phyloP scores from a whole-genome alignment of 129 eudicot species.

The Arctium minus region DNA sequence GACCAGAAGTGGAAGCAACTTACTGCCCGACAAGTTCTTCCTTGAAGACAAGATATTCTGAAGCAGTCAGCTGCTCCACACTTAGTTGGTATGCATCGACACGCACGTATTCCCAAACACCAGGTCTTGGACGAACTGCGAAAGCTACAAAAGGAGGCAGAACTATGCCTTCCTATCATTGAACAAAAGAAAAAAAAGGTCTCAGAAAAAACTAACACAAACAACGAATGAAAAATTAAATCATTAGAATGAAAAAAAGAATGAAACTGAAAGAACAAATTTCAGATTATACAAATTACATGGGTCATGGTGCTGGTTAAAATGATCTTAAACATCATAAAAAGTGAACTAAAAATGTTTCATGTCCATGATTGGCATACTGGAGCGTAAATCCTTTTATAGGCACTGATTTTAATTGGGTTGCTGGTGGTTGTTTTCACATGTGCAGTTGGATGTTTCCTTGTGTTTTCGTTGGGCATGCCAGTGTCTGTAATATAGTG shows the following conservation, averaged over 20 bases:
- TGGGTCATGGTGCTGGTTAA: background rate
- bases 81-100: conserved; percentile 78
- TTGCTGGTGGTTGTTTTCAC: background rate
- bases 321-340: background rate
- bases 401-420: background rate
- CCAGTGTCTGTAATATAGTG: background rate
- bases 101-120: conserved; percentile 97
- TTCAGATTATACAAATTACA: background rate
- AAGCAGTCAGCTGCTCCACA: conserved; percentile 70
- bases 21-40: conserved; percentile 90
- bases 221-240: background rate
- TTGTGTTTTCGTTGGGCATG: background rate
- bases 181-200: conserved; percentile 4
- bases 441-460: background rate
- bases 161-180: conserved; percentile 81
- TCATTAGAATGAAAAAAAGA: background rate
- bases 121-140: conserved; percentile 97
- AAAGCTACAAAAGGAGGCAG: conserved; percentile 94
- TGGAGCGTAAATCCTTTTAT: background rate
- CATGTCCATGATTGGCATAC: background rate
- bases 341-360: background rate
- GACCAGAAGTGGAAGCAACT: conserved; percentile 12
- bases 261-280: background rate
- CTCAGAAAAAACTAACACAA: background rate
- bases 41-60: conserved; percentile 85